Conservation (phyloP, 2,329 filamentous ascomycete genomes). For the Diaporthe sp. region DNA sequence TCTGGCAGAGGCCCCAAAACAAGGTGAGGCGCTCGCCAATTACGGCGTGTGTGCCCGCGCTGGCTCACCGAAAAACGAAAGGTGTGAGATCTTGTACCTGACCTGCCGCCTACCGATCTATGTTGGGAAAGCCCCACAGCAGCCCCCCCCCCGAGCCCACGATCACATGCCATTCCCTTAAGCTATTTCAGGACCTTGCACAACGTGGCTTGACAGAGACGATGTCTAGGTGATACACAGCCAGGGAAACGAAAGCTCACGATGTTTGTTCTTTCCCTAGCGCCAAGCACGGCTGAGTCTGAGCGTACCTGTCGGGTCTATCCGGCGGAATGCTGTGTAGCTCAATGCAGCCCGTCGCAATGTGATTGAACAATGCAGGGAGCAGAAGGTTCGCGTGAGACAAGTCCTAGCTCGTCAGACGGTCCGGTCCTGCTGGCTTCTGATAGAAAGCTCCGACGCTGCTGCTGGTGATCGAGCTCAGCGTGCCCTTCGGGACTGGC, state of each 20-base stretch:
- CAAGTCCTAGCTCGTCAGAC: slow-evolving; percentile 27
- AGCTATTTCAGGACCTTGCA: slow-evolving; percentile 25
- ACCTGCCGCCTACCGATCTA: slow-evolving; percentile 15
- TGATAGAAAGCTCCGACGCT: slow-evolving; percentile 8
- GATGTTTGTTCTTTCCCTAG: slow-evolving; percentile 24
- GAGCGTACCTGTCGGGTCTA: slow-evolving; percentile 33
- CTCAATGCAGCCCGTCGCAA: slow-evolving; percentile 11
- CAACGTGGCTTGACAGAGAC: slow-evolving; percentile 36
- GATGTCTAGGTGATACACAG: slow-evolving; percentile 20
- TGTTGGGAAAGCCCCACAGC: slow-evolving; percentile 32
- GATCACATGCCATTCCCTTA: slow-evolving; percentile 24
- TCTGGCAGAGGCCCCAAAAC: slow-evolving; percentile 4
- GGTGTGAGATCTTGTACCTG: slow-evolving; percentile 34
- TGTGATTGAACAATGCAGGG: slow-evolving; percentile 28
- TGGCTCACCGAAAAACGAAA: slow-evolving; percentile 23
- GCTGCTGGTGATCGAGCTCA: slow-evolving; percentile 11
- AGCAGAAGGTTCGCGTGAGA: slow-evolving; percentile 33
- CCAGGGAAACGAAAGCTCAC: slow-evolving; percentile 17
- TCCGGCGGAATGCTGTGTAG: slow-evolving; percentile 35
- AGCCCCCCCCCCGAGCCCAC: not conserved
- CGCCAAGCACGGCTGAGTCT: slow-evolving; percentile 24
- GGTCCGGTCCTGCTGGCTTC: slow-evolving; percentile 5
- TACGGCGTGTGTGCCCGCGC: not conserved
- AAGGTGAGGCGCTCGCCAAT: slow-evolving; percentile 23
- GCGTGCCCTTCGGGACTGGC: not conserved